A percentile compares a stretch with the other conserved stretches of the same genome.
Conservation (phyloP, 2,329 filamentous ascomycete genomes). For the Exophiala lecanii-corni region DNA sequence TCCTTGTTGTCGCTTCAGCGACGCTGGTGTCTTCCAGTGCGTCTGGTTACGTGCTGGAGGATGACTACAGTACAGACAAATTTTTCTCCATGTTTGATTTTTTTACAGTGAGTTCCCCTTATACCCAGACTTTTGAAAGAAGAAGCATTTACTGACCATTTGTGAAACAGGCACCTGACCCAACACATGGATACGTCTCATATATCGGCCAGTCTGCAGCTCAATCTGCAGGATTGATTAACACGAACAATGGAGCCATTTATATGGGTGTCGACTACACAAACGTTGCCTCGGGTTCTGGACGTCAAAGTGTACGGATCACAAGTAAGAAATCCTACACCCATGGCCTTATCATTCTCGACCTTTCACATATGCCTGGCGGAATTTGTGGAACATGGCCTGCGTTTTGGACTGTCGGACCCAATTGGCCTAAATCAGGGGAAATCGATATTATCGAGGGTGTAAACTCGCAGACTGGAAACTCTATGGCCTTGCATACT, state of each 20-base stretch:
- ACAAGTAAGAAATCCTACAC: constrained; percentile 61
- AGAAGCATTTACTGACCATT: constrained; percentile 1
- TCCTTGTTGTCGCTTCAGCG: constrained; percentile 19
- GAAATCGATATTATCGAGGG: constrained; percentile 81
- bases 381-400: constrained; percentile 70
- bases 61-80: constrained; percentile 43
- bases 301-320: constrained; percentile 67
- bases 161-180: constrained; percentile 49
- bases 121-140: background rate
- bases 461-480: constrained; percentile 58
- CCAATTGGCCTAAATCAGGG: constrained; percentile 64
- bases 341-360: constrained; percentile 65
- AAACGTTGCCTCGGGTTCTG: constrained; percentile 51
- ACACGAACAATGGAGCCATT: constrained; percentile 51
- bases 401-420: constrained; percentile 60
- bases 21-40: constrained; percentile 24
- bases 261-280: constrained; percentile 67
- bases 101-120: constrained; percentile 39
- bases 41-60: constrained; percentile 40
- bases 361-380: constrained; percentile 68
- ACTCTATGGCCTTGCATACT: constrained; percentile 67
- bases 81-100: constrained; percentile 53
- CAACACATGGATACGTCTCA: constrained; percentile 69
- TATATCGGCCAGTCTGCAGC: constrained; percentile 61
- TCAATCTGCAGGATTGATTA: constrained; percentile 54